Evolutionary conservation across 2,329 filamentous ascomycete genomes (phyloP), one percentile per base, ranked within the genome.

Genomic region (Aspergillus sp.): DNA sequence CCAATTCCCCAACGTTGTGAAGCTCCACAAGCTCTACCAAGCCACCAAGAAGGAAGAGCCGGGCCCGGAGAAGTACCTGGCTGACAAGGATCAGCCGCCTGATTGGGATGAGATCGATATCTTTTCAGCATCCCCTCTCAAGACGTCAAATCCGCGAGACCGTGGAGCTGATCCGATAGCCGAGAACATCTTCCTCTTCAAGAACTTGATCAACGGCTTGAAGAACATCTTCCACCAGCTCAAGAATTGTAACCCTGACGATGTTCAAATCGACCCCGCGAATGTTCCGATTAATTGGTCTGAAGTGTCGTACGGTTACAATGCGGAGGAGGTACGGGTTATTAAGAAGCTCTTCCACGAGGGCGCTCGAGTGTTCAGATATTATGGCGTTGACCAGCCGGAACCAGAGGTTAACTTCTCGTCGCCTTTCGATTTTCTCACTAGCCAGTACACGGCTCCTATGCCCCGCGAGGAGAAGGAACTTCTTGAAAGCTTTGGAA

Each of bases 101-200:
- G 92, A 96, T 62, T 99, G 95, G 92, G 96, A 99, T 68, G 93
- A 98, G 75, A 93, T 95, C 41, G 96, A 99, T 74, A 97, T 99
- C 48, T 99, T 98, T 77, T 90, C 86, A 45, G 95, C 95, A 2
- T 95, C 93, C 70, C 96, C 95, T 0, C 98, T 99, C 77, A 97
- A 96, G 77, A 95, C 91, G 0, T 90, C 91, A 0, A 97, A 95
- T 68, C 90, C 92, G 7, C 87, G 93, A 48, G 95, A 99, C 64
- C 85, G 93, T 59, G 91, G 89, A 56, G 88, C 89, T 14, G 93
- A 98, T 70, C 93, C 95, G 0, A 92, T 99, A 15, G 87, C 87
- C 3, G 96, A 99, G 73, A 99, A 99, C 79, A 96, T 98, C 70
- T 98, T 99, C 66, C 79, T 99, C 4, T 99, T 99, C 79, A 93